Base-by-base conservation (phyloP, 805 yeast species). In the Metschnikowia baotianmanensis region DNA sequence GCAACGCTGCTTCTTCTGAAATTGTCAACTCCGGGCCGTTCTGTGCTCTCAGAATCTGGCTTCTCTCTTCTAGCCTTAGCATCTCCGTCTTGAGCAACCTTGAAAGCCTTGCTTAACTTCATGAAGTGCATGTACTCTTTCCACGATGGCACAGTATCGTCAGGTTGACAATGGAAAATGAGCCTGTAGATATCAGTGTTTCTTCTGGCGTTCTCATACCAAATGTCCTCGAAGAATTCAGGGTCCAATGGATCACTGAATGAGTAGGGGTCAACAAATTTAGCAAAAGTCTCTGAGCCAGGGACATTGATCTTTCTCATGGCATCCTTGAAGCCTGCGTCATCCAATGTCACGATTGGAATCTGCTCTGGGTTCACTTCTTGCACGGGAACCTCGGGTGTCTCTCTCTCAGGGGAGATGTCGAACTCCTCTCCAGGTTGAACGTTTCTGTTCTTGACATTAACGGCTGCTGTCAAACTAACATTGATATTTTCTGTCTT, bases 141-240 rank as follows among this genome's bases (percentile, higher is more conserved):
- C 99, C 99, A 93, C 0, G 89, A 76, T 18, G 72, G 72, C n/a
- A 91, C 98, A 6, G 78, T 71, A 59, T 91, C 88, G 62, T 93
- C 99, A 0, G 99, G 99, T 58, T 95, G 99, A 47, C 87, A 80
- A 49, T 90, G 90, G 74, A 93, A 93, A 1, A 93, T 86, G 60
- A 83, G 71, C 46, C 96, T 73, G 66, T 77, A 93, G 1, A 95
- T 67, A 44, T 77, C 72, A 0, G 98, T 88, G 56, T 93, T 93
- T 53, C 90, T 74, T 38, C 83, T 68, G 0, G 99, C 97, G 53
- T 78, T 79, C 5, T 82, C 82, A 58, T 73, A 77, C 96, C 96
- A 91, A 6, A 82, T 59, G 52, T 88, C 96, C 52, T 86, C 90
- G 55, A 80, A 87, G 58, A 93, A 93, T 2, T 77, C 77, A n/a